Base-by-base conservation (phyloP, 2,329 filamentous ascomycete genomes). In the Nigrospora osmanthi region DNA sequence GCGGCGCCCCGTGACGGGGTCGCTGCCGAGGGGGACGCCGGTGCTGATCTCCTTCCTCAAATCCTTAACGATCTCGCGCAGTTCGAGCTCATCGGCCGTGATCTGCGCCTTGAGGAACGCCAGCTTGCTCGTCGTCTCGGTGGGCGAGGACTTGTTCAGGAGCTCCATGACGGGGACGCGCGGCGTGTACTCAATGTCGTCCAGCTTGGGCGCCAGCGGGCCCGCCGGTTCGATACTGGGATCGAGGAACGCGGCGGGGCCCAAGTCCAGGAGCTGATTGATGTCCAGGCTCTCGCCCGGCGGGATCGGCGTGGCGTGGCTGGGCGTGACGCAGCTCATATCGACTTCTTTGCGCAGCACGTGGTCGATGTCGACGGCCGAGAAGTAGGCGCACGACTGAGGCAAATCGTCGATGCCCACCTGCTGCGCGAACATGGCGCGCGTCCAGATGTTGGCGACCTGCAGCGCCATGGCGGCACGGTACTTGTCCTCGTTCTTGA, bases 321-420 rank as follows among this genome's bases (percentile, higher is more conserved):
- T 93, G 1, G 93, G 93, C 0, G 93, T 98, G 37, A 97, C 68
- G 61, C 93, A 98, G 58, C 95, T 87, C 88, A 98, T 95, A 62
- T 98, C 86, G 4, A 98, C 94, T 65, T 98, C 93, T 62, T 98
- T 98, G 42, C 93, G 80, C n/a, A 98, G 73, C 3, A 98, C 90
- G 55, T 89, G 83, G 59, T 98, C 93, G 52, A 98, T 87, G 59
- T 98, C 93, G 6, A 98, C 81, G 4, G 93, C 91, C 1, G 87
- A 94, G 67, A 98, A 98, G 66, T 89, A 98, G 10, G 93, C 93
- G 57, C 90, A 96, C 0, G 86, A 83, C 59, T 97, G 93, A 1
- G 94, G 93, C 11, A 98, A 76, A 58, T 98, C 93, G 52, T 95
- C 75, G 56, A 98, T 98, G 48, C 93, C 93, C 58, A 96, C 87